Evolutionary conservation across 2,329 filamentous ascomycete species (phyloP).

Genomic region (Helminthosporium solani): DNA sequence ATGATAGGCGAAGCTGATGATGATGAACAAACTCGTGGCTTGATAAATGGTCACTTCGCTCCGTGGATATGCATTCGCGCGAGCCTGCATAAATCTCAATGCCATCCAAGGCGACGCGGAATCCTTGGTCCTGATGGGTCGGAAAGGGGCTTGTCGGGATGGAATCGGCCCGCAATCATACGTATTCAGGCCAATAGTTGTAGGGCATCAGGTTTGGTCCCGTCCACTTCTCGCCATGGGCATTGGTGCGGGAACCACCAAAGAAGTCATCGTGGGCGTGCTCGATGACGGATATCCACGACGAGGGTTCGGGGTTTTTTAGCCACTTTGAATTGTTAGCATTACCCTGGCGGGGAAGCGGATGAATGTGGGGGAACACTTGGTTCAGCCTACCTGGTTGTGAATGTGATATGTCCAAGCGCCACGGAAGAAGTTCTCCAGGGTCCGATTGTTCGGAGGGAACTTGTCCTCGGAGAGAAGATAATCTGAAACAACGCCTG

Average conservation of each 20-base stretch:
- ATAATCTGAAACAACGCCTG: constrained; percentile 48
- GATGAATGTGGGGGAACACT: not conserved
- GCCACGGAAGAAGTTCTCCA: constrained; percentile 58
- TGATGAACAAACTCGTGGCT: not conserved
- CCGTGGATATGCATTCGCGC: not conserved
- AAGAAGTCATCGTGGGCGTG: constrained; percentile 58
- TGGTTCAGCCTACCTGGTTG: constrained; percentile 51
- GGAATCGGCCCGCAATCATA: constrained; percentile 33
- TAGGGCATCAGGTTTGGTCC: constrained; percentile 52
- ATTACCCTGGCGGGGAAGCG: constrained; percentile 14
- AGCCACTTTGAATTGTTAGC: constrained; percentile 49
- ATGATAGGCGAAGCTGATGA: not conserved
- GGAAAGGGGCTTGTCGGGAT: constrained; percentile 10
- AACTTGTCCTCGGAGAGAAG: constrained; percentile 53
- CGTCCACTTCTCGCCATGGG: constrained; percentile 56
- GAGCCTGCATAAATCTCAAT: not conserved
- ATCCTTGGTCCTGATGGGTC: constrained; percentile 8
- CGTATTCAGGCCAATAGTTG: constrained; percentile 54
- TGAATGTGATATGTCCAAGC: constrained; percentile 61
- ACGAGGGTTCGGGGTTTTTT: constrained; percentile 57
- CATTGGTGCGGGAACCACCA: constrained; percentile 50
- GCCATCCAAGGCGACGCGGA: constrained; percentile 10
- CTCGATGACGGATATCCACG: constrained; percentile 56
- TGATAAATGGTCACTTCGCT: not conserved
- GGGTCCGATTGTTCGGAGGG: constrained; percentile 57